Base-by-base conservation (phyloP, 441 rosid species). In the Pelargonium australe region DNA sequence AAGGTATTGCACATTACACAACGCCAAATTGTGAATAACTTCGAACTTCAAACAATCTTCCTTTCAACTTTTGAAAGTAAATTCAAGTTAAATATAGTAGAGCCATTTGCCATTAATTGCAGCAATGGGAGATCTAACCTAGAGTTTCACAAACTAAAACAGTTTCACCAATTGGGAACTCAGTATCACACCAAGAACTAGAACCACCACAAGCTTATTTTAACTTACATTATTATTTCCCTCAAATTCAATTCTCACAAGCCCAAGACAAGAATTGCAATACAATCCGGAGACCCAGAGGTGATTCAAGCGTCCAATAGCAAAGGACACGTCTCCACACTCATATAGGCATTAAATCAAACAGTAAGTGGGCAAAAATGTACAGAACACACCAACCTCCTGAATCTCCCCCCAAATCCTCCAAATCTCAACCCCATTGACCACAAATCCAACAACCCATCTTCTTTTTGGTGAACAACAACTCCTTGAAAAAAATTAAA, bases 381-480 rank as follows among this genome's bases (percentile, higher is more conserved):
- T 47, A 47, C 12, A 47, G 12, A 47, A 47, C 53, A 47, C 10
- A 47, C n/a, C 13, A 9, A 47, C 10, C 53, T 47, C 12, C 53
- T 14, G 2, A 41, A 41, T n/a, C n/a, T n/a, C n/a, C n/a, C n/a
- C n/a, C 53, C 11, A 47, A 47, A 9, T 47, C 13, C 13, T 14
- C n/a, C 12, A 47, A 47, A 47, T 47, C 53, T 47, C 53, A 9
- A 10, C 53, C 53, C 1, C 12, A 47, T 47, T 47, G 53, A 47
- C 53, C 53, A 47, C 53, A 47, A 47, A 47, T 14, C 53, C 53
- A 47, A 47, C 53, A 10, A 47, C 53, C 53, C 53, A 47, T 47
- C 12, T 47, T 2, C 53, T 47, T 47, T 47, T 47, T 11, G 13
- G 53, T 1, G n/a, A 47, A 1, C 2, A 47, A 47, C 53, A 47